These are phyloP conservation scores for Yamadazyma buinensis DNA, from an alignment of 1,139 yeast species.

Conservation along the genomic window DNA sequence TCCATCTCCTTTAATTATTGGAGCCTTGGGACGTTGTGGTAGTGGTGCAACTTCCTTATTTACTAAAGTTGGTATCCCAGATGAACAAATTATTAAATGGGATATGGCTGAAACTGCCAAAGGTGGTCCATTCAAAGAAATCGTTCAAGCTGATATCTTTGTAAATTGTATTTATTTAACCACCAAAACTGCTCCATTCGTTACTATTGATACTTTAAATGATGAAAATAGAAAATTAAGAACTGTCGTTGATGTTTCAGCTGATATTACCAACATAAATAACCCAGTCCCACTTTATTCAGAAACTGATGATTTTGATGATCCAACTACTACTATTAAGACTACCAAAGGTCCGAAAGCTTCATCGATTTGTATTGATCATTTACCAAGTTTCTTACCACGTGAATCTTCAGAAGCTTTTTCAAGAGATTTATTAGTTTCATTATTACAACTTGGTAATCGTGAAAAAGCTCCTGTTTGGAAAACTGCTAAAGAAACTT, in stretches of 20 bases:
- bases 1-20: constrained; percentile 85
- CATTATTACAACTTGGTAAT: constrained; percentile 75
- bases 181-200: constrained; percentile 88
- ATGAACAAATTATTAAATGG: constrained; percentile 81
- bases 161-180: constrained; percentile 94
- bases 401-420: constrained; percentile 95
- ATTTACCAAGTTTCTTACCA: constrained; percentile 89
- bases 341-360: constrained; percentile 78
- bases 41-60: constrained; percentile 91
- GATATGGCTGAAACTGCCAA: constrained; percentile 93
- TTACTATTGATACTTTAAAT: constrained; percentile 66
- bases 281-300: constrained; percentile 94
- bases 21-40: constrained; percentile 98
- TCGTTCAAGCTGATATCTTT: constrained; percentile 81
- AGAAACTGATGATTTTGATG: constrained; percentile 81
- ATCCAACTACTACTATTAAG: constrained; percentile 84
- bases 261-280: constrained; percentile 97
- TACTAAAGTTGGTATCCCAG: constrained; percentile 83
- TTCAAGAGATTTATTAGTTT: constrained; percentile 81
- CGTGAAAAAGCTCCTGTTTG: constrained; percentile 84
- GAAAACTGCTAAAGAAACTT: constrained; percentile 81
- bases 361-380: constrained; percentile 94
- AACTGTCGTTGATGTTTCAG: constrained; percentile 94
- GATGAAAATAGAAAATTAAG: constrained; percentile 66
- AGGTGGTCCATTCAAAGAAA: constrained; percentile 96